Percentiles rank a stretch among this genome's conserved stretches.
Conservation (phyloP, 2,329 filamentous ascomycete genomes). For the Fusarium siculi region DNA sequence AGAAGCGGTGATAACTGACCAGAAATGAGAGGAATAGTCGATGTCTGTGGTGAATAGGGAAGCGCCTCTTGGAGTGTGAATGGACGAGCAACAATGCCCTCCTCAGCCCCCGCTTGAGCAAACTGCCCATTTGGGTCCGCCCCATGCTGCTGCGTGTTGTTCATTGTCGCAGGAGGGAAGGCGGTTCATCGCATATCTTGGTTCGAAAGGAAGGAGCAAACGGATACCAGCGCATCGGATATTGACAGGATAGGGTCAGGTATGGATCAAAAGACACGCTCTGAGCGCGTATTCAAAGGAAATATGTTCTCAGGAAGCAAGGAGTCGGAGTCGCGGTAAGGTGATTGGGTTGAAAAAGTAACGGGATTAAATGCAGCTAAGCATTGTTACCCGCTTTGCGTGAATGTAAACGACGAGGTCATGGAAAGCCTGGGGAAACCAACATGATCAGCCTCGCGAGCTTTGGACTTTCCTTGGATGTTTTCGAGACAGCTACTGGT, state of each 20-base stretch:
- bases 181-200: slow-evolving; percentile 47
- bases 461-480: slow-evolving; percentile 34
- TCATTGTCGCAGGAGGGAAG: slow-evolving; percentile 46
- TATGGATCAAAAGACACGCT: slow-evolving; percentile 17
- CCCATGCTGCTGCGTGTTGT: slow-evolving; percentile 47
- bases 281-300: slow-evolving; percentile 6
- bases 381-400: slow-evolving; percentile 36
- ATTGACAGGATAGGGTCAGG: slow-evolving; percentile 8
- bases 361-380: slow-evolving; percentile 33
- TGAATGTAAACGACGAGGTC: slow-evolving; percentile 32
- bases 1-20: slow-evolving; percentile 59
- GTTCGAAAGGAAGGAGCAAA: slow-evolving; percentile 45
- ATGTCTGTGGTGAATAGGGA: slow-evolving; percentile 84
- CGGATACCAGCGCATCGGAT: slow-evolving; percentile 43
- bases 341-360: background rate
- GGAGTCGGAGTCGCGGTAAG: background rate
- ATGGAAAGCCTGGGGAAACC: slow-evolving; percentile 32
- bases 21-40: slow-evolving; percentile 80
- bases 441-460: slow-evolving; percentile 41
- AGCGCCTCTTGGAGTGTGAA: slow-evolving; percentile 79
- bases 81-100: slow-evolving; percentile 53
- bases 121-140: slow-evolving; percentile 50
- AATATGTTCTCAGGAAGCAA: background rate
- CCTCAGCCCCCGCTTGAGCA: slow-evolving; percentile 37
- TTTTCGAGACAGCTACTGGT: slow-evolving; percentile 28